Evolutionary conservation across 495 filamentous ascomycete genomes (phyloP).

Genomic region (Penicillium parvum): DNA sequence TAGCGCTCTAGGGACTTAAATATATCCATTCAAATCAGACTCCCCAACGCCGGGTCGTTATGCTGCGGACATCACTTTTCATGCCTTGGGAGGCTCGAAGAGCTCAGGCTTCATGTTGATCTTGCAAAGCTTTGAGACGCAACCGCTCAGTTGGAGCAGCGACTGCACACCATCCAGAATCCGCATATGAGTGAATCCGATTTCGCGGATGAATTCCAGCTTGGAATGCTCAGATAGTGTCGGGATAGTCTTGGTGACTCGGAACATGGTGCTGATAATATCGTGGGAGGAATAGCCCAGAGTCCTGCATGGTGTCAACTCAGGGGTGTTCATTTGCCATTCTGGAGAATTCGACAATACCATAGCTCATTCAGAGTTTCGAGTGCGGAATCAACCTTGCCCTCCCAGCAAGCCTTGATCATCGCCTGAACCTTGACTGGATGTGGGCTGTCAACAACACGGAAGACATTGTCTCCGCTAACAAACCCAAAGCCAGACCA

Average conservation of each 20-base stretch:
- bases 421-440: slow-evolving; percentile 98
- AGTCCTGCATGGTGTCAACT: too few relatives aligned
- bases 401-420: slow-evolving; percentile 94
- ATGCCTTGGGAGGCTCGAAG: slow-evolving; percentile 56
- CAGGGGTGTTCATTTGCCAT: too few relatives aligned
- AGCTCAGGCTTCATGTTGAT: slow-evolving; percentile 91
- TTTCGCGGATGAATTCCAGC: slow-evolving; percentile 94
- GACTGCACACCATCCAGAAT: slow-evolving; percentile 96
- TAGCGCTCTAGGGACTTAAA: slow-evolving; percentile 11
- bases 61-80: slow-evolving; percentile 21
- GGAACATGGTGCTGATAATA: slow-evolving; percentile 98
- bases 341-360: too few relatives aligned
- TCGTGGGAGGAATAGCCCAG: slow-evolving; percentile 95
- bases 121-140: slow-evolving; percentile 81
- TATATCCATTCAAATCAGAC: slow-evolving; percentile 9
- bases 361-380: slow-evolving; percentile 88
- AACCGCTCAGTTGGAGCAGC: slow-evolving; percentile 85
- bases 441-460: slow-evolving; percentile 93
- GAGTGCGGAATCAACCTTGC: slow-evolving; percentile 80
- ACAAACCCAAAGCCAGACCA: slow-evolving; percentile 95
- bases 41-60: slow-evolving; percentile 24
- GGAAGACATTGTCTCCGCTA: slow-evolving; percentile 96
- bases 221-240: slow-evolving; percentile 88
- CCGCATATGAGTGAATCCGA: slow-evolving; percentile 99
- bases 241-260: slow-evolving; percentile 91